Evolutionary conservation across 371 early-diverging fungal genomes (phyloP).

Genomic region (Apophysomyces elegans): DNA sequence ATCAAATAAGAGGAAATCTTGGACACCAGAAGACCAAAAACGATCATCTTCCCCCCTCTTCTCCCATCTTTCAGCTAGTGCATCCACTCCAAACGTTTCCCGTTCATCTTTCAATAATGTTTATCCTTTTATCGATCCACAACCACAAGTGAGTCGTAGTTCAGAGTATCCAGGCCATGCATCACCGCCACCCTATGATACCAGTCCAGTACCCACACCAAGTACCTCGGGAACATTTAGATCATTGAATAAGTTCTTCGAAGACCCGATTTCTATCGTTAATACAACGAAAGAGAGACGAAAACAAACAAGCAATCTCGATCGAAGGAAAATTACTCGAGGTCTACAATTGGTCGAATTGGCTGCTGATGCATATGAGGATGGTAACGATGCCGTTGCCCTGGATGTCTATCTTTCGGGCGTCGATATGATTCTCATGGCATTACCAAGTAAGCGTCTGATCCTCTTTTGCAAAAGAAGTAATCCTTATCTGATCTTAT

Average conservation of each 20-base stretch:
- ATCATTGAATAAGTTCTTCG: slow-evolving; percentile 38
- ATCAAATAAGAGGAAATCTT: slow-evolving; percentile 7
- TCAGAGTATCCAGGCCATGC: slow-evolving; percentile 13
- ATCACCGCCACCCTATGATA: slow-evolving; percentile 21
- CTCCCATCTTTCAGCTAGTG: slow-evolving; percentile 25
- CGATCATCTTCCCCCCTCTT: slow-evolving; percentile 16
- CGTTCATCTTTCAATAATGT: slow-evolving; percentile 9
- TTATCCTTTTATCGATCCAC: neutral
- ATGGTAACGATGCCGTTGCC: slow-evolving; percentile 52
- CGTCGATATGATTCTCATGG: slow-evolving; percentile 55
- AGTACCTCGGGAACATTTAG: slow-evolving; percentile 2
- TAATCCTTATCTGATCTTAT: neutral
- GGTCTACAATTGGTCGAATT: slow-evolving; percentile 60
- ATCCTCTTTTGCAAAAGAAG: neutral
- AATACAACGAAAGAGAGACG: neutral
- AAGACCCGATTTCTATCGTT: slow-evolving; percentile 6
- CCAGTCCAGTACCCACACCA: slow-evolving; percentile 6
- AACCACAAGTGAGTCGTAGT: slow-evolving; percentile 21
- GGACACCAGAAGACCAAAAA: neutral
- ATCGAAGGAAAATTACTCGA: slow-evolving; percentile 26
- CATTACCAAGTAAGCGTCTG: slow-evolving; percentile 53
- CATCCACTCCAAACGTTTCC: slow-evolving; percentile 22
- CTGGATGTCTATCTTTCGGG: slow-evolving; percentile 60
- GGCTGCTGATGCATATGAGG: slow-evolving; percentile 60
- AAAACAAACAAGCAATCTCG: slow-evolving; percentile 9